A percentile compares a stretch with the other conserved stretches of the same genome.
These are phyloP conservation scores for Aspergillus clavatus DNA, from an alignment of 2,329 filamentous ascomycete species.

Conservation along the genomic window DNA sequence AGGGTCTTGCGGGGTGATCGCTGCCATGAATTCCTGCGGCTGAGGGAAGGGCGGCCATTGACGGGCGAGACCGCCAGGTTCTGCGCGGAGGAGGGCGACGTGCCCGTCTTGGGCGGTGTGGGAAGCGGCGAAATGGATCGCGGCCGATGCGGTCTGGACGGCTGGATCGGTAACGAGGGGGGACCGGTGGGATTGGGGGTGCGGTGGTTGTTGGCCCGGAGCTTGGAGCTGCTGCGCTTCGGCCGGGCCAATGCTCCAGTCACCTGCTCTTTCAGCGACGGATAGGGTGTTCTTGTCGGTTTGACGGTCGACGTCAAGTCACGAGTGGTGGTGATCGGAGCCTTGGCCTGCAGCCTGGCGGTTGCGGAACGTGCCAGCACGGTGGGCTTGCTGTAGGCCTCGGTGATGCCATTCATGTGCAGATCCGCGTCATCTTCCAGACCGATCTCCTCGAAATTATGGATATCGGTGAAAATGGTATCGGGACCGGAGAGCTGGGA, in stretches of 20 bases:
- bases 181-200: slow-evolving; percentile 17
- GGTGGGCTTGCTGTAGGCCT: slow-evolving; percentile 27
- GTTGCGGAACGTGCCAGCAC: slow-evolving; percentile 24
- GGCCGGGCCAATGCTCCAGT: slow-evolving; percentile 26
- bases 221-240: slow-evolving; percentile 22
- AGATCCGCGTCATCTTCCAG: slow-evolving; percentile 63
- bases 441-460: slow-evolving; percentile 90
- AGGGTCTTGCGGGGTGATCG: slow-evolving; percentile 43
- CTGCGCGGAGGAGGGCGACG: slow-evolving; percentile 23
- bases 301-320: slow-evolving; percentile 31
- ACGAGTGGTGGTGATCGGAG: slow-evolving; percentile 26
- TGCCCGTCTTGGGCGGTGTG: slow-evolving; percentile 19
- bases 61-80: slow-evolving; percentile 24
- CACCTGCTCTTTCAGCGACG: slow-evolving; percentile 22
- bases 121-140: slow-evolving; percentile 29
- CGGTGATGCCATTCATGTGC: slow-evolving; percentile 25
- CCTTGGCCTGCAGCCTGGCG: slow-evolving; percentile 24
- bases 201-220: slow-evolving; percentile 21
- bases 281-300: slow-evolving; percentile 18
- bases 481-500: slow-evolving; percentile 65
- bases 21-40: slow-evolving; percentile 40
- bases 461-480: slow-evolving; percentile 64
- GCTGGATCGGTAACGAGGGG: slow-evolving; percentile 25
- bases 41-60: slow-evolving; percentile 19
- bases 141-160: slow-evolving; percentile 26